phyloP scores from a whole-genome alignment of 2,329 filamentous ascomycete species.

The Bipolaris gigantea region DNA sequence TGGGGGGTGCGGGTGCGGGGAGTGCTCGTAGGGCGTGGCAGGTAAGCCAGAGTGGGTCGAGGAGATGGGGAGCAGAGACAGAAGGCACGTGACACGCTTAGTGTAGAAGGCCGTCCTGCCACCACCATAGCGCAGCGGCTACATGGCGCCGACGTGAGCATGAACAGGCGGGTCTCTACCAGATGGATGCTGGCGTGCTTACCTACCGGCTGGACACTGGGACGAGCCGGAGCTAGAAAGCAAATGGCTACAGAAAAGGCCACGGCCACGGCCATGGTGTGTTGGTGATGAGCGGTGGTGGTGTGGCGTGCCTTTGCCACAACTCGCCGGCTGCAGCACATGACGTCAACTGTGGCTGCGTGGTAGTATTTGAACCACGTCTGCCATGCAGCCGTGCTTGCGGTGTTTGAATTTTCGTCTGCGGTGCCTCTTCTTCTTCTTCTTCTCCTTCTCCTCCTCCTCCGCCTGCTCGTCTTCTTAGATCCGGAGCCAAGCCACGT shows the following conservation, averaged over 20 bases:
- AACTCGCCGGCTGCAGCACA: neutral
- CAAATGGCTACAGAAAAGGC: neutral
- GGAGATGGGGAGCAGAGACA: neutral
- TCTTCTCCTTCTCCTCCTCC: neutral
- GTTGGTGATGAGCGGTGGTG: too few relatives aligned
- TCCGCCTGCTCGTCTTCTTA: too few relatives aligned
- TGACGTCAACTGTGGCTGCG: conserved; percentile 2
- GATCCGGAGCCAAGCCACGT: neutral
- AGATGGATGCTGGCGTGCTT: neutral
- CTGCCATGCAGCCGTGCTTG: neutral
- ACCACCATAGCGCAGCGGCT: too few relatives aligned
- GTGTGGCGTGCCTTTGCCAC: neutral
- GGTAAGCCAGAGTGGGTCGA: neutral
- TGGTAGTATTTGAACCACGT: conserved; percentile 3
- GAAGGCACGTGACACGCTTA: neutral
- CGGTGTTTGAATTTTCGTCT: neutral
- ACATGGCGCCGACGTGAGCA: too few relatives aligned
- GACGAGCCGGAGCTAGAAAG: neutral
- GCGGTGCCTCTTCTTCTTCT: neutral
- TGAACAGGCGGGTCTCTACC: neutral
- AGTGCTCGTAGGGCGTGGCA: neutral
- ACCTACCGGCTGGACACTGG: neutral
- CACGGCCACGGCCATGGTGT: neutral
- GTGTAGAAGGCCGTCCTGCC: too few relatives aligned
- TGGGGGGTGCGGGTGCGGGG: neutral